Base-by-base conservation (phyloP, 192 early-diverging fungal species). In the Radiomyces spectabilis region DNA sequence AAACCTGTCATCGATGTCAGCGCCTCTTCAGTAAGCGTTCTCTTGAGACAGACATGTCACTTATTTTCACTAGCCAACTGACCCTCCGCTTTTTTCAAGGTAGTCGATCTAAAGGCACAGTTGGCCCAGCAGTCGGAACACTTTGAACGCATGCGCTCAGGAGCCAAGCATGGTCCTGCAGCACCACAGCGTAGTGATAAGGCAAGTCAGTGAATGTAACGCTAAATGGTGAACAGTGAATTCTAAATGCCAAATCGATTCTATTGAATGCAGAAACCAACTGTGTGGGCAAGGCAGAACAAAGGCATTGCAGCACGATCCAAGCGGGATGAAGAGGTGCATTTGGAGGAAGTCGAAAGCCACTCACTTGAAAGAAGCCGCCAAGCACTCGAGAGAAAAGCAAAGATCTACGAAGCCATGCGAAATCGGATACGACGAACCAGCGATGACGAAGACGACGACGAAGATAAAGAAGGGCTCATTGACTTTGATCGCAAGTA, bases 401-500 rank as follows among this genome's bases (percentile, higher is more conserved):
- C 82, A 6, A 68, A 68, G 34, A 47, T 83, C 24, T 86, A 86
- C 49, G 80, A 82, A 9, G 41, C 43, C 21, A 25, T 57, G 34
- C 33, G 34, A 38, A 34, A 38, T 39, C 34, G 34, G 27, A 34
- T n/a, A 15, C 50, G 34, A 27, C 37, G 40, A 19, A 35, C 24
- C 4, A 25, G 30, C 21, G 15, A 12, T 25, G 13, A 33, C 25
- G 31, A 46, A 34, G 69, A 80, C 25, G 57, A 48, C 0, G 35
- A 75, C 15, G 63, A 77, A 5, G 73, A 75, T 31, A n/a, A n/a
- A n/a, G 68, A 71, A 9, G 18, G 74, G 6, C 57, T 85, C 10
- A 74, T 85, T 1, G 84, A 85, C 32, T 84, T 83, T 62, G 64
- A 83, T 15, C 53, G 66, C 26, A 78, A 73, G 31, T 52, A 59